A percentile compares a stretch with the other conserved stretches of the same genome.
Conservation (phyloP, 1,139 yeast genomes). For the Nakaseomyces glabratus region DNA sequence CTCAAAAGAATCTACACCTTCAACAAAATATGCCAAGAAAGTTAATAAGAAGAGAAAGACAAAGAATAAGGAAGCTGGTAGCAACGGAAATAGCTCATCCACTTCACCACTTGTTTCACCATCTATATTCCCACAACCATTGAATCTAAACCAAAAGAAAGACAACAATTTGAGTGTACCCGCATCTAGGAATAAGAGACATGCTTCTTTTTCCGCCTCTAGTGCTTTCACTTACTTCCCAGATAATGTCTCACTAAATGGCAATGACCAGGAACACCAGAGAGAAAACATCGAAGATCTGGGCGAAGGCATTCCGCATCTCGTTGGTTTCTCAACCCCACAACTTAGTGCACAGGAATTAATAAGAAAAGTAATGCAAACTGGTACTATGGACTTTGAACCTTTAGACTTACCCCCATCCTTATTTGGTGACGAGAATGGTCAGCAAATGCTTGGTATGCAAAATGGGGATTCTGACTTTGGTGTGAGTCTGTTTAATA, state of each 20-base stretch:
- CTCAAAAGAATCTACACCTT: not conserved
- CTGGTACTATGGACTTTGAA: conserved; percentile 9
- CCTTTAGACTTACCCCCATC: conserved; percentile 7
- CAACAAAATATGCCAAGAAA: not conserved
- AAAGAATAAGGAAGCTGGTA: not conserved
- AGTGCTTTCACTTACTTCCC: conserved; percentile 58
- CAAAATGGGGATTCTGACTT: not conserved
- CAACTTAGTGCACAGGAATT: conserved; percentile 43
- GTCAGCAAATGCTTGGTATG: not conserved
- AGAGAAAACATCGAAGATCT: conserved; percentile 14
- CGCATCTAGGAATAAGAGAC: conserved; percentile 37
- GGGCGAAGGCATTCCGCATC: conserved; percentile 36
- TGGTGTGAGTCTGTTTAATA: not conserved
- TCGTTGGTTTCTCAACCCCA: conserved; percentile 74
- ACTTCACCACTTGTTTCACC: conserved; percentile 2
- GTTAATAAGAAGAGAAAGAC: not conserved
- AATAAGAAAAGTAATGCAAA: conserved; percentile 29
- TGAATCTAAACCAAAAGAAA: not conserved
- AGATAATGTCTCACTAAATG: conserved; percentile 1
- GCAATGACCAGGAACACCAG: conserved; percentile 27
- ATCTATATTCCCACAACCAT: no score
- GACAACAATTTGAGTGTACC: conserved; percentile 5
- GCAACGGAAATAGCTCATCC: conserved; percentile 1
- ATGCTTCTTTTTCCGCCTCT: conserved; percentile 77
- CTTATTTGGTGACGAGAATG: conserved; percentile 4